Evolutionary conservation across 202 grass and related monocot genomes (phyloP).

Genomic region (Panicum virgatum): DNA sequence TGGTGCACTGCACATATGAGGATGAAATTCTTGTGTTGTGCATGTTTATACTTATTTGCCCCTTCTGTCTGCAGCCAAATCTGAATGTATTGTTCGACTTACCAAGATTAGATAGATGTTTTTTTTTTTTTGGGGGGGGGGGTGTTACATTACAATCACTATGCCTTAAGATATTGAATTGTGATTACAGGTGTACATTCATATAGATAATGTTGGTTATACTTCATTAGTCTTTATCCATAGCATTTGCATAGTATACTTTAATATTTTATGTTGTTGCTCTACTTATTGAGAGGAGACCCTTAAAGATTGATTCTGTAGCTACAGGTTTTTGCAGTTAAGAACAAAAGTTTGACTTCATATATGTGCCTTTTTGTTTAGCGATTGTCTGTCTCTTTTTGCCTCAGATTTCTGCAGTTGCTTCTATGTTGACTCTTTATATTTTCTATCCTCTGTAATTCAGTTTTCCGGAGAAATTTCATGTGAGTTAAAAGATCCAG

Average conservation of each 20-base stretch:
- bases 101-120: neutral
- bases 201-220: neutral
- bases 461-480: constrained; percentile 84
- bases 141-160: neutral
- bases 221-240: constrained; percentile 18
- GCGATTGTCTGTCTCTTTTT: neutral
- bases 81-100: neutral
- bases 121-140: neutral
- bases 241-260: neutral
- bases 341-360: constrained; percentile 14
- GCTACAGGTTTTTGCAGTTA: constrained; percentile 11
- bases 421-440: constrained; percentile 16
- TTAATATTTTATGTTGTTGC: neutral
- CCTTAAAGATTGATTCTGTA: neutral
- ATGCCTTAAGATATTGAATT: neutral
- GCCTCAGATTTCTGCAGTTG: constrained; percentile 3
- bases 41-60: neutral
- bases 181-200: neutral
- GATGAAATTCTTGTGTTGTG: neutral
- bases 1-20: constrained; percentile 4
- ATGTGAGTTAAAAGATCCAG: constrained; percentile 89
- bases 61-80: neutral
- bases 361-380: constrained; percentile 2
- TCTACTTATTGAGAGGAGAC: constrained; percentile 8
- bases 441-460: constrained; percentile 28